Evolutionary conservation across 2,329 filamentous ascomycete species (phyloP).

Genomic region (Monosporascus sp.): DNA sequence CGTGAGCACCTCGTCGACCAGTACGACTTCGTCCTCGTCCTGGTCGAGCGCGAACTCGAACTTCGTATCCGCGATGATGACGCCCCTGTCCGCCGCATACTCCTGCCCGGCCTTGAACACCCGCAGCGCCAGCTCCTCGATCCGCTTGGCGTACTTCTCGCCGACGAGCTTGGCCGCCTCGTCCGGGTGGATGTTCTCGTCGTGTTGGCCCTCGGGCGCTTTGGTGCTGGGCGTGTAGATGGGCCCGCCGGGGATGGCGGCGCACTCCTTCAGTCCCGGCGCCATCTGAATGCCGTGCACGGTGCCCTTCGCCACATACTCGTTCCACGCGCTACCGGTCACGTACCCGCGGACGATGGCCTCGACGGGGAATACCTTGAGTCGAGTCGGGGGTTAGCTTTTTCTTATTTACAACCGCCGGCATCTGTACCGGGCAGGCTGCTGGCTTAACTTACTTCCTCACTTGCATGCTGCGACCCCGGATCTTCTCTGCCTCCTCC

Average conservation of each 20-base stretch:
- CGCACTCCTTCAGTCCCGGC: slow-evolving; percentile 63
- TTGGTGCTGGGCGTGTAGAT: slow-evolving; percentile 80
- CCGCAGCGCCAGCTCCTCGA: slow-evolving; percentile 59
- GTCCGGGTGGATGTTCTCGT: slow-evolving; percentile 79
- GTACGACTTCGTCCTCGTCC: slow-evolving; percentile 60
- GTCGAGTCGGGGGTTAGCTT: slow-evolving; percentile 11
- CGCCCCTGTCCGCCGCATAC: slow-evolving; percentile 60
- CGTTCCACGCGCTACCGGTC: slow-evolving; percentile 77
- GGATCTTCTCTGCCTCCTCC: slow-evolving; percentile 46
- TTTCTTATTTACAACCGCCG: not conserved
- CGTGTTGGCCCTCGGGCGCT: slow-evolving; percentile 69
- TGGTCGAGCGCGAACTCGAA: slow-evolving; percentile 51
- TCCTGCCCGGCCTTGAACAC: slow-evolving; percentile 59
- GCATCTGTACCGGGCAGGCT: no score
- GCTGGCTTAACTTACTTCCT: slow-evolving; percentile 36
- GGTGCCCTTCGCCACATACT: slow-evolving; percentile 67
- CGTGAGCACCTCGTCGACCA: slow-evolving; percentile 80
- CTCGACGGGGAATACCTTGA: slow-evolving; percentile 73
- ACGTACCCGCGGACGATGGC: slow-evolving; percentile 85
- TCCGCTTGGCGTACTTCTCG: slow-evolving; percentile 54
- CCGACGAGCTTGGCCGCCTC: slow-evolving; percentile 60
- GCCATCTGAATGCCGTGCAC: slow-evolving; percentile 73
- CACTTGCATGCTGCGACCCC: slow-evolving; percentile 71
- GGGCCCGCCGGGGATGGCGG: slow-evolving; percentile 59
- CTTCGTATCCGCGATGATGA: slow-evolving; percentile 56